Base-by-base conservation (phyloP, 2,329 filamentous ascomycete species). In the Nothomitra cinnamomea region DNA sequence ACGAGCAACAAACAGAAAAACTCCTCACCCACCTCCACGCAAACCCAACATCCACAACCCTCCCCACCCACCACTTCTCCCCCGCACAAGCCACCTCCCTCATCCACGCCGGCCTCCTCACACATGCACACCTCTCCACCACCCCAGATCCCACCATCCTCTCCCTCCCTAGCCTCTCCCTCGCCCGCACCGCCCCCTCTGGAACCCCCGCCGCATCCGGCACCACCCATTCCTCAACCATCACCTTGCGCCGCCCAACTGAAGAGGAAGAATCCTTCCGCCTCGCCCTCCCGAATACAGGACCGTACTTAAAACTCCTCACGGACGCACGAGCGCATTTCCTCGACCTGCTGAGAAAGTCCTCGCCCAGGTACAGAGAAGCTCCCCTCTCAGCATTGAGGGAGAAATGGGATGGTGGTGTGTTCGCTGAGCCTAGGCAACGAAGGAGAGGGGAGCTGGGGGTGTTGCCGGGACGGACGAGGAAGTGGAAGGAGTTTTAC, bases 341-440 rank as follows among this genome's bases (percentile, higher is more conserved):
- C 0, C 64, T 79, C 1, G 69, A 70, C 4, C 66, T 85, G 32
- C 65, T 88, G 25, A 69, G 68, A 13, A 77, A 76, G 62, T 78
- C 76, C 12, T 25, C 43, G 3, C 22, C 28, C 4, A 74, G 72
- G 53, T 79, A 75, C 65, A 74, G 75, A 45, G 83, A 87, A 66
- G 76, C 75, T 32, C 78, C 83, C 1, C 73, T 83, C 64, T 67
- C 69, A 40, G 67, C 79, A 58, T 68, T 88, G 40, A 71, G 72
- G 40, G 82, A 87, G 64, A 74, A 79, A 51, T 88, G 85, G 78
- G 79, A 87, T 57, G 83, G 82, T 12, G 81, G 80, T 2, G 66
- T 77, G n/a, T 67, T 68, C 1, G 66, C 62, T 12, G 69, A 72
- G 19, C 72, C 74, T 58, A 62, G 64, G 17, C 79, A 76, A 65